Conservation (phyloP, 371 early-diverging fungal genomes). For the Lichtheimia hyalospora region DNA sequence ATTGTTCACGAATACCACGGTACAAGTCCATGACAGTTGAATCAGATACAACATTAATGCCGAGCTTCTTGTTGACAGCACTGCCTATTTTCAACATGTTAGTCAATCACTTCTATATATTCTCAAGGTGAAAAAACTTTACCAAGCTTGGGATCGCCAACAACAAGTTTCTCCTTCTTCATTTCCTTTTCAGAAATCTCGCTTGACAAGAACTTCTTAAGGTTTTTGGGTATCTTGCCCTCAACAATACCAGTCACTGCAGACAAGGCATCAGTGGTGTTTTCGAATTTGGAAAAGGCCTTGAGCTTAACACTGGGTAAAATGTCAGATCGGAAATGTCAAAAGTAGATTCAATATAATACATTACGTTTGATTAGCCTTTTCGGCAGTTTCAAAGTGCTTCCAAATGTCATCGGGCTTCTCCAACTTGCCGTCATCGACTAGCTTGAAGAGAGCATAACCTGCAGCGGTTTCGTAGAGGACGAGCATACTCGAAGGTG, state of each 20-base stretch:
- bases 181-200: slow-evolving; percentile 83
- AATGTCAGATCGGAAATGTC: not conserved
- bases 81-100: slow-evolving; percentile 38
- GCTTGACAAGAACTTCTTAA: slow-evolving; percentile 87
- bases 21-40: slow-evolving; percentile 84
- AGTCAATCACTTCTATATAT: not conserved
- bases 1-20: slow-evolving; percentile 93
- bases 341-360: not conserved
- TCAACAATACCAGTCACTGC: slow-evolving; percentile 94
- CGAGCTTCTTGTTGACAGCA: slow-evolving; percentile 91
- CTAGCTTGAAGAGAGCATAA: slow-evolving; percentile 85
- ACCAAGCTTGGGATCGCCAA: slow-evolving; percentile 96
- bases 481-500: slow-evolving; percentile 60
- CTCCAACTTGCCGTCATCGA: slow-evolving; percentile 78
- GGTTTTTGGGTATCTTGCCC: slow-evolving; percentile 90
- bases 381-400: slow-evolving; percentile 76
- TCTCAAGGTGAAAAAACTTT: slow-evolving; percentile 13
- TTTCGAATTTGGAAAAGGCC: slow-evolving; percentile 95
- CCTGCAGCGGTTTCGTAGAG: slow-evolving; percentile 90
- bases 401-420: slow-evolving; percentile 76
- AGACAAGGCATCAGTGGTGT: slow-evolving; percentile 94
- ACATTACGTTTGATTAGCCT: slow-evolving; percentile 75
- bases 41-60: slow-evolving; percentile 88
- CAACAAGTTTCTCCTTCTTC: slow-evolving; percentile 88
- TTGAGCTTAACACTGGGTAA: slow-evolving; percentile 80